Percentiles rank a stretch among this genome's conserved stretches.
phyloP scores from a whole-genome alignment of 345 rosid genomes.

The Nasturtium officinale region DNA sequence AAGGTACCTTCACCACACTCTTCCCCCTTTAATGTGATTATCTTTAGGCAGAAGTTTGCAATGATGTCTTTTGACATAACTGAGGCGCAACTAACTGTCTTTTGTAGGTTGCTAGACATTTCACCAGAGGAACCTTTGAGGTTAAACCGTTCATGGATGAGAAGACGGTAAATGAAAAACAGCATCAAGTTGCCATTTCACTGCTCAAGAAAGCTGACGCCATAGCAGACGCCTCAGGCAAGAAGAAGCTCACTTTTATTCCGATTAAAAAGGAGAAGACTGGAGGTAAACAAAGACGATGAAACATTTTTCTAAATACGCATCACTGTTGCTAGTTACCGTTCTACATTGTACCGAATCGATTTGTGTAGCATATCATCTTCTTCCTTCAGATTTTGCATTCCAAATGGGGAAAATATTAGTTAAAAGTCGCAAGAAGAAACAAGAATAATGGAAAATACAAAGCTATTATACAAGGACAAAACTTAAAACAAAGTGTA shows the following conservation, averaged over 20 bases:
- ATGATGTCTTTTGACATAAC: not conserved
- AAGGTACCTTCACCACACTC: conserved; percentile 57
- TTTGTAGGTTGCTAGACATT: conserved; percentile 82
- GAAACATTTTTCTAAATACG: not conserved
- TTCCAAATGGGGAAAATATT: not conserved
- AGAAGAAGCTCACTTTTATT: conserved; percentile 74
- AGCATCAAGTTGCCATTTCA: conserved; percentile 63
- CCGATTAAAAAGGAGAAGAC: conserved; percentile 67
- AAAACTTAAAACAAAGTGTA: conserved; percentile 32
- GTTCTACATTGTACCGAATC: conserved; percentile 13
- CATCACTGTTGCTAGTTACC: conserved; percentile 17
- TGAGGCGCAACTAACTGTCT: conserved; percentile 7
- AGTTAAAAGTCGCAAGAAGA: conserved; percentile 22
- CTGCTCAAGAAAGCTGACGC: conserved; percentile 61
- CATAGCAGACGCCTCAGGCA: conserved; percentile 55
- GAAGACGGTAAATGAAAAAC: conserved; percentile 52
- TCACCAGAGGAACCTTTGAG: conserved; percentile 79
- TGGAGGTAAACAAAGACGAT: conserved; percentile 44
- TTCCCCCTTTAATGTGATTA: not conserved
- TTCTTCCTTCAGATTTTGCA: conserved; percentile 27
- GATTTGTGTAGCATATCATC: conserved; percentile 29
- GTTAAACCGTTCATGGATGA: conserved; percentile 73
- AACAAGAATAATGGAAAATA: conserved; percentile 18
- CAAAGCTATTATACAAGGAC: conserved; percentile 30
- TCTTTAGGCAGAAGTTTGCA: not conserved